Conservation (phyloP, 1,284 basidiomycete species). For the Pholiota adiposa region DNA sequence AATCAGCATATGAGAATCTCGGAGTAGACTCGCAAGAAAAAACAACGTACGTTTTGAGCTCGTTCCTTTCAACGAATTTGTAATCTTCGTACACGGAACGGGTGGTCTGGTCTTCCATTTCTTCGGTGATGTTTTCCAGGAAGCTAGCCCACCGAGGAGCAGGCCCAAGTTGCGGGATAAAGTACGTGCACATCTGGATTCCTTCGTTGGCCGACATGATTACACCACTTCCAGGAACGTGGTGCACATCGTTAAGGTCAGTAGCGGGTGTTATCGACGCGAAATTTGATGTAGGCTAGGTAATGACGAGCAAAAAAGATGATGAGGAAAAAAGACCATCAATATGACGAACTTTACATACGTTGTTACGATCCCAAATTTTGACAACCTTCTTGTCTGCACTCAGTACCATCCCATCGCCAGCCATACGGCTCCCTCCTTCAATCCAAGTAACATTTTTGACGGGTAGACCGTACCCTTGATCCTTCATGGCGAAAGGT, state of each 20-base stretch:
- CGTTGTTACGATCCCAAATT: conserved; percentile 88
- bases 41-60: conserved; percentile 77
- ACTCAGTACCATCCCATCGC: conserved; percentile 86
- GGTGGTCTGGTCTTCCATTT: conserved; percentile 89
- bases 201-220: conserved; percentile 92
- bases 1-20: conserved; percentile 4
- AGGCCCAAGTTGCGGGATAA: conserved; percentile 94
- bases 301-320: no score
- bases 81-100: conserved; percentile 91
- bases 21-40: conserved; percentile 6
- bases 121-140: conserved; percentile 97
- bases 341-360: conserved; percentile 44
- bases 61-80: conserved; percentile 93
- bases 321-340: no score
- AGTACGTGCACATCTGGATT: conserved; percentile 90
- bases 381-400: conserved; percentile 96
- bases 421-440: conserved; percentile 80
- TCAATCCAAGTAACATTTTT: conserved; percentile 91
- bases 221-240: conserved; percentile 84
- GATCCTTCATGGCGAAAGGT: conserved; percentile 92
- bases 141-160: conserved; percentile 98
- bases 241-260: conserved; percentile 89
- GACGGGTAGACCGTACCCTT: conserved; percentile 94
- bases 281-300: conserved; percentile 85
- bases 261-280: conserved; percentile 90